Evolutionary conservation across 495 filamentous ascomycete species (phyloP).

Genomic region (Talaromyces proteolyticus): DNA sequence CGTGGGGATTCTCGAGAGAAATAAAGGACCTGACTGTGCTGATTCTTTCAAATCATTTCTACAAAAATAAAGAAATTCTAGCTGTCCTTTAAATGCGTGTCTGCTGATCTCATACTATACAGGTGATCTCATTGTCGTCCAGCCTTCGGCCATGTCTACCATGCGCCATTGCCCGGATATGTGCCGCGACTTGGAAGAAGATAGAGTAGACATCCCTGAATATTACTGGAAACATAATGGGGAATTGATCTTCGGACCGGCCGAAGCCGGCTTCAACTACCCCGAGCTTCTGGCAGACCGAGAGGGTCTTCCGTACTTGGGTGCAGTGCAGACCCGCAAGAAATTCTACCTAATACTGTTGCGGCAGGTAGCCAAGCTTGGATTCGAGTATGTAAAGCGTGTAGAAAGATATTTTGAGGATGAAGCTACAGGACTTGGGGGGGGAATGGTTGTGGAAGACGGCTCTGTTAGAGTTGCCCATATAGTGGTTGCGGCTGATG

Average conservation of each 20-base stretch:
- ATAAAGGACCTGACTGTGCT: constrained; percentile 8
- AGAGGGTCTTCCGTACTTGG: constrained; percentile 10
- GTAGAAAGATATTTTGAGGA: constrained; percentile 48
- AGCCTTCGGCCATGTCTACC: constrained; percentile 33
- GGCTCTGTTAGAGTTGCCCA: constrained; percentile 41
- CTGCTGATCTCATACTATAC: too few species aligned
- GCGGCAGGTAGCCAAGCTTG: constrained; percentile 40
- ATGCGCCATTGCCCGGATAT: constrained; percentile 52
- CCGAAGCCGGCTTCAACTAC: constrained; percentile 25
- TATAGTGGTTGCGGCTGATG: constrained; percentile 51
- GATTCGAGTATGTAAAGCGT: constrained; percentile 42
- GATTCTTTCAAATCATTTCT: too few species aligned
- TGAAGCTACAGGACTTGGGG: constrained; percentile 25
- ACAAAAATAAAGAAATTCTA: too few species aligned
- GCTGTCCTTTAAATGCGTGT: too few species aligned
- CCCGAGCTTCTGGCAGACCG: constrained; percentile 28
- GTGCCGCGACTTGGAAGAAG: constrained; percentile 32
- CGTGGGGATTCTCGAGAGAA: constrained; percentile 24
- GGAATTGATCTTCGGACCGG: constrained; percentile 30
- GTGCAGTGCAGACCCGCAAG: constrained; percentile 39
- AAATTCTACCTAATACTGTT: constrained; percentile 52
- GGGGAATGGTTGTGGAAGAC: constrained; percentile 38
- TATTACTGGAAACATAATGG: constrained; percentile 46
- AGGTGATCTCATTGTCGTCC: constrained; percentile 52
- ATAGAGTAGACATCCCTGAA: constrained; percentile 41